A percentile compares a stretch with the other conserved stretches of the same genome.
phyloP scores from a whole-genome alignment of 2,329 filamentous ascomycete species.

The Ophiocordyceps sinensis region DNA sequence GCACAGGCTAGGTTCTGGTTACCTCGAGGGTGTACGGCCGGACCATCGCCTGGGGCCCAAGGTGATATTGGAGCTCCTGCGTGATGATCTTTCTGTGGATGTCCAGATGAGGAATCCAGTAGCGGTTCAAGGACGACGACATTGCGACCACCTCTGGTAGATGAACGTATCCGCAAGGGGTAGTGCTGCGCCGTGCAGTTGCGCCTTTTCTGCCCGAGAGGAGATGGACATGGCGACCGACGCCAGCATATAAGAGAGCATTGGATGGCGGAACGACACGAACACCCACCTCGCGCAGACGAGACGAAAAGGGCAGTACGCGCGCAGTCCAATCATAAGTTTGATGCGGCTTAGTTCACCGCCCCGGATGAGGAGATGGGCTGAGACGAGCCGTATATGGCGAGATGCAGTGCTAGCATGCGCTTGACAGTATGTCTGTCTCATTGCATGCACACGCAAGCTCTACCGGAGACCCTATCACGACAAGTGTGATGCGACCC shows the following conservation, averaged over 20 bases:
- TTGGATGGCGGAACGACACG: neutral
- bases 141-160: slow-evolving; percentile 3
- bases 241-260: neutral
- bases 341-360: slow-evolving; percentile 1
- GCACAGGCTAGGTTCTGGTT: slow-evolving; percentile 2
- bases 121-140: slow-evolving; percentile 33
- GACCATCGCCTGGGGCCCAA: slow-evolving; percentile 43
- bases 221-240: neutral
- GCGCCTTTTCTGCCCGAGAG: neutral
- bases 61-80: slow-evolving; percentile 41
- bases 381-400: slow-evolving; percentile 1
- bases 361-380: neutral
- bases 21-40: slow-evolving; percentile 42
- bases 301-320: neutral
- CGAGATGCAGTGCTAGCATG: slow-evolving; percentile 1
- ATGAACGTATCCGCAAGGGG: neutral
- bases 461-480: neutral
- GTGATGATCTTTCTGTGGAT: slow-evolving; percentile 48
- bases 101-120: slow-evolving; percentile 45
- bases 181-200: neutral
- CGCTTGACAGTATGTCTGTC: neutral
- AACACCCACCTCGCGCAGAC: neutral
- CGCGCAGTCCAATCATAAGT: neutral
- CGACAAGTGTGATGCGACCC: neutral
- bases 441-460: neutral